phyloP scores from a whole-genome alignment of 2,329 filamentous ascomycete genomes.

The Aspergillus carbonarius region DNA sequence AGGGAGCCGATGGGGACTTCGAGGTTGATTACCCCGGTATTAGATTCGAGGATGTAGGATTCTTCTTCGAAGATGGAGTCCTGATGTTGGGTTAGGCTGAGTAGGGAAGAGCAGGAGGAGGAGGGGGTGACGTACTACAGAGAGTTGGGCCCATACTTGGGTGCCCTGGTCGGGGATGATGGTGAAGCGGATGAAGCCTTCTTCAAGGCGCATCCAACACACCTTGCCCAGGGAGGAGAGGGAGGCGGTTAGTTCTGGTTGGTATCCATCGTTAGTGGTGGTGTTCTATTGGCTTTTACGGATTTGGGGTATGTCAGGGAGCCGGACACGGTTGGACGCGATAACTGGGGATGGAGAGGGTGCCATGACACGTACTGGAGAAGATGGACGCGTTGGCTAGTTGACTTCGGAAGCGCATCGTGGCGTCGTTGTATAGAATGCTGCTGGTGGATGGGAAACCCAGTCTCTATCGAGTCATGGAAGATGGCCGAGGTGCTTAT shows the following conservation, averaged over 20 bases:
- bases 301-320: constrained; percentile 5
- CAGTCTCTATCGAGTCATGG: neutral
- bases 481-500: neutral
- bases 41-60: constrained; percentile 81
- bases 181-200: constrained; percentile 87
- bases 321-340: neutral
- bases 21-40: constrained; percentile 92
- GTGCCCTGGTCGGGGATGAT: constrained; percentile 92
- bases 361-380: constrained; percentile 45
- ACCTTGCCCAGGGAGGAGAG: constrained; percentile 72
- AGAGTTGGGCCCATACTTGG: constrained; percentile 87
- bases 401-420: constrained; percentile 37
- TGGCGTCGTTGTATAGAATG: constrained; percentile 8
- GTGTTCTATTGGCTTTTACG: constrained; percentile 11
- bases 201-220: constrained; percentile 85
- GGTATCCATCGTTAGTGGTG: constrained; percentile 8
- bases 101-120: too few species aligned
- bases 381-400: constrained; percentile 44
- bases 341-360: neutral
- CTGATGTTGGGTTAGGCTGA: constrained; percentile 23
- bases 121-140: constrained; percentile 31
- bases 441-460: too few species aligned
- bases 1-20: constrained; percentile 87
- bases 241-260: constrained; percentile 60
- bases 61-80: constrained; percentile 80